These are phyloP conservation scores for Marsdenia floribunda DNA, from an alignment of 257 asterid genomes.

Conservation along the genomic window DNA sequence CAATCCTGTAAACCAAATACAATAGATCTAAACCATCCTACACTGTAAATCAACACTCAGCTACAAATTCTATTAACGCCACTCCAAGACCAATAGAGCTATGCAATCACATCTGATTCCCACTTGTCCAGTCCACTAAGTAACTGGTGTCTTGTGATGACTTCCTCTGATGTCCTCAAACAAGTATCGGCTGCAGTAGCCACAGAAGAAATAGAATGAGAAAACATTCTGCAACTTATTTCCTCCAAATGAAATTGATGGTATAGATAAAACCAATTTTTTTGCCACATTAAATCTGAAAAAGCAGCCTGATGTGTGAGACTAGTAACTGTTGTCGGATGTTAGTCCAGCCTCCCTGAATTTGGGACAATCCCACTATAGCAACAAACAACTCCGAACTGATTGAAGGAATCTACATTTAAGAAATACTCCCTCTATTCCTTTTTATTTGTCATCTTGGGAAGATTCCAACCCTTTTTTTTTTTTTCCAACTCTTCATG, in stretches of 20 bases:
- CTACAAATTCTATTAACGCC: background rate
- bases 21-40: background rate
- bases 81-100: background rate
- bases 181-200: background rate
- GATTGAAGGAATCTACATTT: background rate
- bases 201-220: background rate
- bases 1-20: background rate
- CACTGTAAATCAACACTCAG: background rate
- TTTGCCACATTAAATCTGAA: background rate
- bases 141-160: background rate
- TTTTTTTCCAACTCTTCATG: too few relatives aligned
- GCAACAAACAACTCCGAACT: background rate
- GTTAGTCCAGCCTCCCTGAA: background rate
- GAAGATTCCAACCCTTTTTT: too few relatives aligned
- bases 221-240: background rate
- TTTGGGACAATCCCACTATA: background rate
- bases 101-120: background rate
- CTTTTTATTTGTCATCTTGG: too few relatives aligned
- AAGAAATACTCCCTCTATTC: background rate
- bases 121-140: background rate
- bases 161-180: background rate
- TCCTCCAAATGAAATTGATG: background rate
- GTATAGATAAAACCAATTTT: background rate
- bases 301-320: background rate
- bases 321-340: background rate